A percentile compares a stretch with the other conserved stretches of the same genome.
Evolutionary conservation across 2,329 filamentous ascomycete genomes (phyloP).

Genomic region (Ceratocystis ficicola): DNA sequence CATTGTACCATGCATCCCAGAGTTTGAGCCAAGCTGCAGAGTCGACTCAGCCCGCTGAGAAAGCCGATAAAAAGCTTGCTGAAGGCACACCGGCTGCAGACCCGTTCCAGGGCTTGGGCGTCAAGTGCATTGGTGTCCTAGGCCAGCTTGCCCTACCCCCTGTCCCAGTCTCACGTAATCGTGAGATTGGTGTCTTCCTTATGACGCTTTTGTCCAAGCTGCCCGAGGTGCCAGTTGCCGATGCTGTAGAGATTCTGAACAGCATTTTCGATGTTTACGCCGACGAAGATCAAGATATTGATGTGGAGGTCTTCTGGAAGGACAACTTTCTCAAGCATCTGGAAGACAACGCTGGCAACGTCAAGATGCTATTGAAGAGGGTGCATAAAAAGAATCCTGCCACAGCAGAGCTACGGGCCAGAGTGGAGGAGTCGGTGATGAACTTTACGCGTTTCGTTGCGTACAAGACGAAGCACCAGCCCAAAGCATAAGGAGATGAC

Average conservation of each 20-base stretch:
- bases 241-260: conserved; percentile 52
- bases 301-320: conserved; percentile 52
- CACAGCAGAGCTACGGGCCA: conserved; percentile 42
- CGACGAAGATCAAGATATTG: conserved; percentile 46
- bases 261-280: conserved; percentile 57
- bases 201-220: conserved; percentile 41
- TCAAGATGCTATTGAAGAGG: conserved; percentile 44
- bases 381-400: conserved; percentile 45
- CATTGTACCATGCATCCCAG: conserved; percentile 44
- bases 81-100: conserved; percentile 32
- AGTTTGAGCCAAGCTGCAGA: conserved; percentile 24
- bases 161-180: conserved; percentile 43
- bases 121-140: conserved; percentile 55
- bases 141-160: conserved; percentile 49
- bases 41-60: conserved; percentile 27
- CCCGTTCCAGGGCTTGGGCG: conserved; percentile 49
- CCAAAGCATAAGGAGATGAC: conserved; percentile 25
- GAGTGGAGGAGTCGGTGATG: conserved; percentile 48
- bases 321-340: conserved; percentile 48
- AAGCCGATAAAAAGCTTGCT: conserved; percentile 22
- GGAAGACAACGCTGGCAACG: conserved; percentile 42
- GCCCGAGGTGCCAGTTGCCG: conserved; percentile 43
- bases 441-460: conserved; percentile 51
- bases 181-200: conserved; percentile 52
- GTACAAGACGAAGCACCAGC: conserved; percentile 51